Evolutionary conservation across 257 asterid genomes (phyloP).

Genomic region (Capsicum chinense): DNA sequence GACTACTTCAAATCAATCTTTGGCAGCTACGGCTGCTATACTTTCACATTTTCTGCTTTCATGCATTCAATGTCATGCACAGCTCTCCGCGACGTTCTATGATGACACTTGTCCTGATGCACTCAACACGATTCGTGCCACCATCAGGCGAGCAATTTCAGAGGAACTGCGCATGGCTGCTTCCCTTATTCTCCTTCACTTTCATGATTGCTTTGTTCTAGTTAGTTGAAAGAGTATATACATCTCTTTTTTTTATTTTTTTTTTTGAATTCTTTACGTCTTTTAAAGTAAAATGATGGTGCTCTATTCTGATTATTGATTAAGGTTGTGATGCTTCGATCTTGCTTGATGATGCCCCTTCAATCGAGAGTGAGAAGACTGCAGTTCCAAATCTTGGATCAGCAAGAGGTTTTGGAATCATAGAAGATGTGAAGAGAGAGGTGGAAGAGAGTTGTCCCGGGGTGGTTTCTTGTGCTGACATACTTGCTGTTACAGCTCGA

Average conservation of each 20-base stretch:
- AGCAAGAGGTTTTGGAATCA: background rate
- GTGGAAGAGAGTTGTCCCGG: background rate
- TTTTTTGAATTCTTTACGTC: too few relatives aligned
- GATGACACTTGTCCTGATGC: constrained; percentile 3
- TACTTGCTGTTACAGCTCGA: background rate
- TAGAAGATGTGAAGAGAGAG: background rate
- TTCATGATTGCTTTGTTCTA: constrained; percentile 15
- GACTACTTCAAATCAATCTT: background rate
- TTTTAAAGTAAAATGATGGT: background rate
- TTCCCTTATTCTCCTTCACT: background rate
- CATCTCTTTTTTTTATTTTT: too few relatives aligned
- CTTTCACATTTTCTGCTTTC: background rate
- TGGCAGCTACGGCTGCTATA: background rate
- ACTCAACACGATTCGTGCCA: background rate
- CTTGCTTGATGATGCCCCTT: background rate
- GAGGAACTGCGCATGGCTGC: background rate
- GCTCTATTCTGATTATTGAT: background rate
- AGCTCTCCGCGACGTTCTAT: background rate
- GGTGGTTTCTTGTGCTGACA: constrained; percentile 7
- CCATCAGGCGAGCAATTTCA: background rate
- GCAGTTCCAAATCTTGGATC: background rate
- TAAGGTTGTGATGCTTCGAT: constrained; percentile 14
- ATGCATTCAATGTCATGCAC: constrained; percentile 23
- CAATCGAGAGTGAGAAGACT: background rate
- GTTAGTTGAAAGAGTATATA: background rate